Base-by-base conservation (phyloP, 2,329 filamentous ascomycete species). In the Epichloe baconii region DNA sequence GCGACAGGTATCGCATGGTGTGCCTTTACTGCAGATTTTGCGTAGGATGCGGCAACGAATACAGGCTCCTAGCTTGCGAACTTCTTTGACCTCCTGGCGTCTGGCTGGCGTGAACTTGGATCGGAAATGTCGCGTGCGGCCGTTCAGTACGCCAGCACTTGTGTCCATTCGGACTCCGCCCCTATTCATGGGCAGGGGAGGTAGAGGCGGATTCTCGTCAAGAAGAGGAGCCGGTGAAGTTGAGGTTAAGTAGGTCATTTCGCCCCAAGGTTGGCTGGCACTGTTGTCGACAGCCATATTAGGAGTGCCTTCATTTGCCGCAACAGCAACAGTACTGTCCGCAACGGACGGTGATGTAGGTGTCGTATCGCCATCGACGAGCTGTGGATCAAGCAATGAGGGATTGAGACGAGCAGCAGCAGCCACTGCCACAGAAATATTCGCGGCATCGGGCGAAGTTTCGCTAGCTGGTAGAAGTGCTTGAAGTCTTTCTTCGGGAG, bases 1-100 rank as follows among this genome's bases (percentile, higher is more conserved):
- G 54, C 75, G 74, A 55, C 81, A 85, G 1, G 80, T 79, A 49
- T 78, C 74, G 56, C 81, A 85, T 0, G 80, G 80, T 6, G 73
- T 77, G 35, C 78, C 80, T 53, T 74, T 76, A n/a, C 79, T 80
- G 58, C 81, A 85, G 1, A 78, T 81, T 66, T 85, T 85, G 52
- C 80, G 74, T 37, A 85, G 65, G 54, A 84, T 83, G 38, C 80
- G 74, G 59, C 81, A 85, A 44, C 81, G 71, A 49, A 83, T 82
- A 57, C 81, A 85, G 12, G 81, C 80, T 5, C 81, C 81, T 37
- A 80, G 74, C 57, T 80, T 80, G 23, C 81, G 76, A 21, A 84
- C 78, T 55, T 80, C 77, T 56, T 82, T 79, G 2, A 85, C 80
- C 59, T 84, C 78, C 59, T 78, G 81, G 21, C 81, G 71, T n/a